phyloP scores from a whole-genome alignment of 306 rosid genomes.

The Cyclanthera cordifolia region DNA sequence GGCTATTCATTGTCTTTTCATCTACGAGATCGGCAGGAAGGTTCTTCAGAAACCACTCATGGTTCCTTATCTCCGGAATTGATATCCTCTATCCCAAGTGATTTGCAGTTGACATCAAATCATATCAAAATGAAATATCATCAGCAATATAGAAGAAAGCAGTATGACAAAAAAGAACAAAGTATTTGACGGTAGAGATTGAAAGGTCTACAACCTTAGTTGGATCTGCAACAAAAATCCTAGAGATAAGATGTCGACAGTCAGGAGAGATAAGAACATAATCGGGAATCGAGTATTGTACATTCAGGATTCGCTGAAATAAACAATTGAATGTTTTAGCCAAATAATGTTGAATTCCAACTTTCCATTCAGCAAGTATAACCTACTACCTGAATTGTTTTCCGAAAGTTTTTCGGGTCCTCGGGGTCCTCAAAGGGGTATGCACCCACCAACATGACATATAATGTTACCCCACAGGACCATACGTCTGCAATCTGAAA shows the following conservation, averaged over 20 bases:
- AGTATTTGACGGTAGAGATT: not conserved
- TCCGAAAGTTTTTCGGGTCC: slow-evolving; percentile 92
- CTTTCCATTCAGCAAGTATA: not conserved
- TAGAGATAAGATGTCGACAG: slow-evolving; percentile 72
- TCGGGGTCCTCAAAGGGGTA: slow-evolving; percentile 95
- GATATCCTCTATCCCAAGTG: slow-evolving; percentile 57
- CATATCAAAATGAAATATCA: not conserved
- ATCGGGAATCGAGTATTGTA: slow-evolving; percentile 89
- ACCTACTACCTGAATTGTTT: slow-evolving; percentile 60
- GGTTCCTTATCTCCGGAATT: slow-evolving; percentile 73
- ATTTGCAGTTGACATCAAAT: slow-evolving; percentile 4
- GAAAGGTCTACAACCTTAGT: slow-evolving; percentile 39
- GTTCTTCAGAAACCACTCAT: slow-evolving; percentile 86
- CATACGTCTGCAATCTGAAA: slow-evolving; percentile 92
- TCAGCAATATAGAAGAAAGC: not conserved
- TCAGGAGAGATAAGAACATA: slow-evolving; percentile 82
- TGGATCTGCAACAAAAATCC: slow-evolving; percentile 85
- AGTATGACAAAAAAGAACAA: not conserved
- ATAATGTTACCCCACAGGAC: slow-evolving; percentile 98
- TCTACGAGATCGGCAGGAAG: slow-evolving; percentile 78
- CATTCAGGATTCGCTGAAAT: slow-evolving; percentile 82
- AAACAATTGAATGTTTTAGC: slow-evolving; percentile 16
- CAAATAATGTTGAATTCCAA: slow-evolving; percentile 10
- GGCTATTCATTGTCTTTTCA: slow-evolving; percentile 34
- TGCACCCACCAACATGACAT: slow-evolving; percentile 97